Evolutionary conservation across 73 alveolate genomes (phyloP), one percentile per base, ranked within the genome.

Genomic region (Symbiodinium natans): DNA sequence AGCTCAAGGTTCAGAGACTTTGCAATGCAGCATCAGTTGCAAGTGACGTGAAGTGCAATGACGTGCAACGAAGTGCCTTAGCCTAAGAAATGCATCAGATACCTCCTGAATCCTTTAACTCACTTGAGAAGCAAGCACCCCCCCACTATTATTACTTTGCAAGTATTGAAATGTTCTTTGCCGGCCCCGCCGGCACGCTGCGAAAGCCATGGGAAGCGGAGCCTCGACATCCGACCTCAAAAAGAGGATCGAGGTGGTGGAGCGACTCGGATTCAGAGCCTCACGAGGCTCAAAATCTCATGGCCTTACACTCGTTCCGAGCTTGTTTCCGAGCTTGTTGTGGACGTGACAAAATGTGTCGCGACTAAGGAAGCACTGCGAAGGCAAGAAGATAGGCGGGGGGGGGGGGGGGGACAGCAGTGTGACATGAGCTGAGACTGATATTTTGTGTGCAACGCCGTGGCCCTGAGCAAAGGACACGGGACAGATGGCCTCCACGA

Each of bases 121-220:
- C n/a, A n/a, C n/a, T n/a, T n/a, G n/a, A n/a, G n/a, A n/a, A n/a
- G n/a, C n/a, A n/a, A n/a, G n/a, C n/a, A n/a, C n/a, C n/a, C n/a
- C n/a, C n/a, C n/a, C n/a, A n/a, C n/a, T n/a, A n/a, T n/a, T n/a
- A n/a, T n/a, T n/a, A n/a, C n/a, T n/a, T n/a, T n/a, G n/a, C n/a
- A n/a, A n/a, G n/a, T n/a, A n/a, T n/a, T n/a, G n/a, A n/a, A n/a
- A n/a, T n/a, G n/a, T n/a, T n/a, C n/a, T n/a, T n/a, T n/a, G n/a
- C n/a, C n/a, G n/a, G n/a, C n/a, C n/a, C n/a, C n/a, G n/a, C n/a
- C n/a, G n/a, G n/a, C n/a, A n/a, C n/a, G n/a, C n/a, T n/a, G n/a
- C n/a, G n/a, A 46, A 6, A 46, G 83, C 59, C 94, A 88, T 88
- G 95, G 95, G 95, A 38, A 88, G 95, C 48, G 95, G 95, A 13